These are phyloP conservation scores for Lodderomyces margitis DNA, from an alignment of 1,139 yeast genomes.

Conservation along the genomic window DNA sequence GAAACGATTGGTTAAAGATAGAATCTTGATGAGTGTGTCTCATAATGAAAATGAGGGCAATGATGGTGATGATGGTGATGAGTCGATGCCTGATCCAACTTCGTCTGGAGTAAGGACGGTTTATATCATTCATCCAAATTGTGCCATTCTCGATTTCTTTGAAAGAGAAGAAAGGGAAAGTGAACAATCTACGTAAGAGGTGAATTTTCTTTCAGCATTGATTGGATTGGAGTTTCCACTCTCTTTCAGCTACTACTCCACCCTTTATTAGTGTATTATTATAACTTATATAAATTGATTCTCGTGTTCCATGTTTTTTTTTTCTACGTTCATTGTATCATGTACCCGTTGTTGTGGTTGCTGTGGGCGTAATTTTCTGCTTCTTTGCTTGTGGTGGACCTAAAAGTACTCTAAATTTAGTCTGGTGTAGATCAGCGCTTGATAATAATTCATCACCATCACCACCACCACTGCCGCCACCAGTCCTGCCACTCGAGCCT, in stretches of 20 bases:
- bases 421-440: slow-evolving; percentile 5
- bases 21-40: slow-evolving; percentile 77
- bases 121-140: slow-evolving; percentile 88
- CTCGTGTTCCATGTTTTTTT: too few species aligned
- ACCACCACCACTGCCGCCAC: neutral
- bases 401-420: slow-evolving; percentile 12
- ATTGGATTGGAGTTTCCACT: neutral
- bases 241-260: too few species aligned
- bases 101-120: too few species aligned
- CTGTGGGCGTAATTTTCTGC: neutral
- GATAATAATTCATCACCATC: neutral
- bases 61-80: neutral
- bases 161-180: slow-evolving; percentile 20
- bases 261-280: slow-evolving; percentile 3
- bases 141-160: slow-evolving; percentile 66
- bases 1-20: slow-evolving; percentile 80
- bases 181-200: neutral
- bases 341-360: too few species aligned
- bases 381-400: slow-evolving; percentile 4
- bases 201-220: neutral
- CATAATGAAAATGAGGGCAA: slow-evolving; percentile 40
- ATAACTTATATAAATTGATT: neutral
- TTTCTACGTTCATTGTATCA: too few species aligned
- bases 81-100: slow-evolving; percentile 21
- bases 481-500: neutral